These are phyloP conservation scores for Ceratocystis lukuohia DNA, from an alignment of 2,329 filamentous ascomycete species.

Conservation along the genomic window DNA sequence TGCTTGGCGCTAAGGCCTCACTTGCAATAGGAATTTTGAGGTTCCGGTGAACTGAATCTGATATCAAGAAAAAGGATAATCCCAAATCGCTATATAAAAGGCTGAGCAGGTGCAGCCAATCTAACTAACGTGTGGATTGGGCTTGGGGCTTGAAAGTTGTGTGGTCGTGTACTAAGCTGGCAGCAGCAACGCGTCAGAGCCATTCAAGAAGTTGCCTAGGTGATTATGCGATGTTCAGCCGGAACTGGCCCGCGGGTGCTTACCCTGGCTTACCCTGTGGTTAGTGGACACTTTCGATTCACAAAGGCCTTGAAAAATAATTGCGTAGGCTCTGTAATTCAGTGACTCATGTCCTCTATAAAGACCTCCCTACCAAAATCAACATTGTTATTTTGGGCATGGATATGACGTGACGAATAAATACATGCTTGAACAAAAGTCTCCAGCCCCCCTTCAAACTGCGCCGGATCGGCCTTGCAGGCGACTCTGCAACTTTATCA, in stretches of 20 bases:
- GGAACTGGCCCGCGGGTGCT: background rate
- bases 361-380: too few species aligned
- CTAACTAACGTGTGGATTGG: background rate
- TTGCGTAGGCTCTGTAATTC: too few species aligned
- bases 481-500: too few species aligned
- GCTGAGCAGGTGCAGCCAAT: too few species aligned
- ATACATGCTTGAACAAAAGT: too few species aligned
- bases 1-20: background rate
- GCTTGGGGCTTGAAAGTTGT: background rate
- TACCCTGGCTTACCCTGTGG: background rate
- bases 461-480: too few species aligned
- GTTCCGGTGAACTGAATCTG: background rate
- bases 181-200: background rate
- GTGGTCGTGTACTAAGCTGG: background rate
- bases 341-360: too few species aligned
- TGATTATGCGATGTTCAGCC: slow-evolving; percentile 4
- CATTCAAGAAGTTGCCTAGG: background rate
- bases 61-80: background rate
- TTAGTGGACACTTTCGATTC: background rate
- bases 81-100: too few species aligned
- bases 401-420: too few species aligned
- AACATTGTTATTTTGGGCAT: too few species aligned
- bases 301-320: background rate
- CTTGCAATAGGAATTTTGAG: background rate
- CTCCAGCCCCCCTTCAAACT: too few species aligned